Evolutionary conservation across 208 protist species (phyloP).

Genomic region (Entamoeba dispar): DNA sequence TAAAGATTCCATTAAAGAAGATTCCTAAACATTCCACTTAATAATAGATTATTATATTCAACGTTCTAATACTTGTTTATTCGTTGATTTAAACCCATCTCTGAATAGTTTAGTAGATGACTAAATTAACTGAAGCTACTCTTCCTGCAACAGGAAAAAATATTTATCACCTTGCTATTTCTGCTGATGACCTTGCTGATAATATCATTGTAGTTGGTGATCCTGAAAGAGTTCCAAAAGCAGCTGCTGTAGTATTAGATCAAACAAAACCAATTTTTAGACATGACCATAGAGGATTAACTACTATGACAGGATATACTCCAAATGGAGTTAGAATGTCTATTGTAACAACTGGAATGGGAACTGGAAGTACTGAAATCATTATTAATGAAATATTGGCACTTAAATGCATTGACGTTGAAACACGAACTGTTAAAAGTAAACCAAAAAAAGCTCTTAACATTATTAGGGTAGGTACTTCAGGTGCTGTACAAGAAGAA

Average conservation of each 20-base stretch:
- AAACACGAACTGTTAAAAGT: not conserved
- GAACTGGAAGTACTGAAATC: not conserved
- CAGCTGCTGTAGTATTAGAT: not conserved
- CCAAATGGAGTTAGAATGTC: not conserved
- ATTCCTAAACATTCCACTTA: too few species aligned
- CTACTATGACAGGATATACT: not conserved
- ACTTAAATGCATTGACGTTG: not conserved
- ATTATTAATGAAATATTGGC: not conserved
- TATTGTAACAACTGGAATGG: not conserved
- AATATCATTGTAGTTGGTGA: not conserved
- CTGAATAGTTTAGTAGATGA: not conserved
- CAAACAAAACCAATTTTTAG: not conserved
- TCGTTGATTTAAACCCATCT: too few species aligned
- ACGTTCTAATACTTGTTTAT: too few species aligned
- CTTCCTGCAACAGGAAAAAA: not conserved
- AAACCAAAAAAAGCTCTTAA: not conserved
- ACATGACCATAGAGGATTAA: not conserved
- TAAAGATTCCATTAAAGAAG: too few species aligned
- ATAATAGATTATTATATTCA: too few species aligned
- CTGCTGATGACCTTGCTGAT: not conserved
- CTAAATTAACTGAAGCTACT: not conserved
- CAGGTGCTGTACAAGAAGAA: not conserved
- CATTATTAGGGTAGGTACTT: not conserved
- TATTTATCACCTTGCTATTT: not conserved
- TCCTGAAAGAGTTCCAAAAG: not conserved